Evolutionary conservation across 805 yeast species (phyloP), one percentile per base, ranked within the genome.

Genomic region (Wickerhamiella sorbophila): DNA sequence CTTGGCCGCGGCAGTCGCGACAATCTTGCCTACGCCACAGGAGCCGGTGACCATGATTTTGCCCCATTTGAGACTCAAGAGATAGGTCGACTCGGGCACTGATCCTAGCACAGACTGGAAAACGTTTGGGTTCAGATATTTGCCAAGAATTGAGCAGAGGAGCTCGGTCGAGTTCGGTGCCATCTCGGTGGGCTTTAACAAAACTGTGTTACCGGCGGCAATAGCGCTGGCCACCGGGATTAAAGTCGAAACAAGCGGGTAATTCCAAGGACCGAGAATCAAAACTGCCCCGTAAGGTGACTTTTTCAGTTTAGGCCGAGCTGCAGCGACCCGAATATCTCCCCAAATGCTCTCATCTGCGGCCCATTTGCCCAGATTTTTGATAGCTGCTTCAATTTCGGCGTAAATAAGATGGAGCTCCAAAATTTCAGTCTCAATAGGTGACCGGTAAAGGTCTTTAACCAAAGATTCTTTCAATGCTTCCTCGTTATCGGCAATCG

Each of bases 1-100:
- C 58, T 80, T 75, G 12, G 86, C 88, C 1, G 95, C 94, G 38
- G 79, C 77, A 45, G 66, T 63, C 22, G 86, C 78, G 31, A 86
- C 72, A 39, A 81, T 73, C 22, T 70, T 72, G n/a, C 94, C 95
- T 19, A 84, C 91, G 17, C 55, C 55, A 9, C 72, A 69, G 29
- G 78, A 75, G 16, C 95, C 95, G 3, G 95, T 86, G 59, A 77
- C 83, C 56, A 85, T 65, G 42, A 86, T 82, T 57, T 79, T 75
- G 58, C 84, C 94, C 51, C 74, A 81, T 51, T 72, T 76, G 47
- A 70, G 73, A 24, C 72, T 64, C 52, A 82, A 67, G 39, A 82
- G 59, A n/a, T 49, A 66, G 3, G 73, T 67, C 2, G 85, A 67
- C 58, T 72, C 81, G 3, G 70, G 64, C 34, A 77, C 60, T 2